Evolutionary conservation across 2,329 filamentous ascomycete genomes (phyloP), one percentile per base, ranked within the genome.

Genomic region (Cordyceps farinosa): DNA sequence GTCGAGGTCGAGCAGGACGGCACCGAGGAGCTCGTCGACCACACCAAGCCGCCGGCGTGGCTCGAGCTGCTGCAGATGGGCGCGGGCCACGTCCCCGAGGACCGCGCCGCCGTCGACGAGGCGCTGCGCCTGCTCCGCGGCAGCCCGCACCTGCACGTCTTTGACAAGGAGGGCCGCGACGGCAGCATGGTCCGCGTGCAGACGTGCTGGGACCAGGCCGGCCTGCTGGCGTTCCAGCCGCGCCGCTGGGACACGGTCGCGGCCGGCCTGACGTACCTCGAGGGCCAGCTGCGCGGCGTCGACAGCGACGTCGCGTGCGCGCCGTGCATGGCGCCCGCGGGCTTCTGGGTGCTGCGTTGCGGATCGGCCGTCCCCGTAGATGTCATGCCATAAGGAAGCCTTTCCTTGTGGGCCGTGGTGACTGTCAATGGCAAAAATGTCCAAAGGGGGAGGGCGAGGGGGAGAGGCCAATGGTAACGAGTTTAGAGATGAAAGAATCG

Each of bases 1-100:
- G 15, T 55, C 3, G 38, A 55, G 27, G 5, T 55, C 13, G 52
- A 55, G 4, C 27, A 36, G 7, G 48, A 55, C 52, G 52, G 52
- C 3, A 9, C 15, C 27, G 52, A 30, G 5, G 52, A 30, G 4
- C 3, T 55, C 6, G 9, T 55, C 38, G 38, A 55, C 36, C 52
- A 55, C 27, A 34, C 1, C 3, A 10, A 29, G 38, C 52, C 52
- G 38, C 52, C 52, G 3, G 34, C 27, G 52, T 55, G 52, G 52
- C 27, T 42, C 13, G 38, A 55, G 52, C 27, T 55, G 36, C 52
- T 55, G 52, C 52, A 55, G 36, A 55, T 55, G 38, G 52, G 52
- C 22, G 52, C 52, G 34, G 52, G 36, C 38, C 44, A 30, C 36
- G 17, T 55, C 22, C 52, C 52, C 34, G 22, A 55, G n/a, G 52